These are phyloP conservation scores for Leishmania tarentolae DNA, from an alignment of 208 protist genomes.

Conservation along the genomic window DNA sequence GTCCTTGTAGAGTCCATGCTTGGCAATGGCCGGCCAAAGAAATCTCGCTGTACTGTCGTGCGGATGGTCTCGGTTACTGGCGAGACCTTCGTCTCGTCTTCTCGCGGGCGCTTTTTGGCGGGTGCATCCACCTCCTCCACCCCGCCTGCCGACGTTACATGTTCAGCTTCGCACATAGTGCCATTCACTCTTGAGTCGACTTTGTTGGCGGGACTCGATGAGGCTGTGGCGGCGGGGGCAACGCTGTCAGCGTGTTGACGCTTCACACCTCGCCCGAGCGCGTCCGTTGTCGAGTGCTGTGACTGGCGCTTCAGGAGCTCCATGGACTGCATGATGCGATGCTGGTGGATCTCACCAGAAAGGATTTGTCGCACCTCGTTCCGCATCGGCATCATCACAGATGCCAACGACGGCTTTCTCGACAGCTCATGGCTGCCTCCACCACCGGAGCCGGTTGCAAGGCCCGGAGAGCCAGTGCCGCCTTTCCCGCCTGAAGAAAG, in stretches of 20 bases:
- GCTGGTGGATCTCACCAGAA: slow-evolving; percentile 48
- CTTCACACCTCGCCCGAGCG: slow-evolving; percentile 1
- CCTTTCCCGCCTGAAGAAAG: neutral
- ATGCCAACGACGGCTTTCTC: slow-evolving; percentile 1
- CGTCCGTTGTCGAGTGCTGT: neutral
- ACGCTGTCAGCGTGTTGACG: slow-evolving; percentile 1
- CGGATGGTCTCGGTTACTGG: neutral
- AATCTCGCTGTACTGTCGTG: slow-evolving; percentile 45
- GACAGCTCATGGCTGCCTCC: neutral
- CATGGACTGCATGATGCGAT: slow-evolving; percentile 30
- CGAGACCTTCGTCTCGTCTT: neutral
- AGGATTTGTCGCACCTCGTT: slow-evolving; percentile 54
- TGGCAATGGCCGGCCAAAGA: slow-evolving; percentile 68
- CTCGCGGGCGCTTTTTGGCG: neutral
- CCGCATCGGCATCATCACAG: slow-evolving; percentile 40
- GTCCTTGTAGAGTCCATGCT: neutral
- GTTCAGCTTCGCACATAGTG: neutral
- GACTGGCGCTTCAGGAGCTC: slow-evolving; percentile 16
- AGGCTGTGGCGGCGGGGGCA: neutral
- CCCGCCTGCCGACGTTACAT: neutral
- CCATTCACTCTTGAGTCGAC: neutral
- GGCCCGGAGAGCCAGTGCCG: neutral
- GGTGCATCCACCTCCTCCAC: neutral
- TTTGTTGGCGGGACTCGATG: too few species aligned
- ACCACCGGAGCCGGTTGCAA: neutral